Evolutionary conservation across 2,329 filamentous ascomycete species (phyloP), one percentile per base, ranked within the genome.

Genomic region (Rhynchosporium secalis): DNA sequence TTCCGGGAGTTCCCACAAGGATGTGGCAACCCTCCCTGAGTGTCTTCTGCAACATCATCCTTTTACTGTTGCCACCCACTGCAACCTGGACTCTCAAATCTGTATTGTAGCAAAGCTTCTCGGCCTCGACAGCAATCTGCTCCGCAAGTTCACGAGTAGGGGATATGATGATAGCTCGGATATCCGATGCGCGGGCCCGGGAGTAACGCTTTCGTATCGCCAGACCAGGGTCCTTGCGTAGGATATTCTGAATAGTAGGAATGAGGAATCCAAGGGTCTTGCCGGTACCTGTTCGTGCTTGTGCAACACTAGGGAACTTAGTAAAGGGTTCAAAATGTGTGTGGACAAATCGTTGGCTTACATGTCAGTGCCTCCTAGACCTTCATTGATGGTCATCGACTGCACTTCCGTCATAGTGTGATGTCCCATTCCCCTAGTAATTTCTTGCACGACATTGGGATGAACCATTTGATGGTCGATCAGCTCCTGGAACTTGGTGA

Each of bases 251-350:
- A 56, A 98, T 77, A 5, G 92, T 80, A 55, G 95, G 95, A 6
- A 98, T 78, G 40, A 99, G 83, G 81, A 98, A 99, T 56, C 91
- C 95, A 62, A 98, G 78, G 0, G 95, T 99, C 79, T 99, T 99
- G 74, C 95, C 95, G 2, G 95, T 98, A 75, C 95, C 95, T 7
- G 95, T 99, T 78, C 91, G 96, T 65, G 95, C 95, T 80, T 98
- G 95, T 41, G 94, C 95, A 70, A 98, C 84, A 70, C 90, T 92
- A 70, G 20, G 43, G 10, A 40, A n/a, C 54, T 70, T 51, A 70
- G 66, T 59, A 60, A 40, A 31, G 29, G 8, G 43, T 9, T n/a
- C 43, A 43, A 33, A 58, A 13, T 10, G 20, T 47, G 13, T 7
- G 12, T 49, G 1, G 9, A 10, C 5, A 36, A 29, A n/a, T 43